Evolutionary conservation across 176 grass and related monocot genomes (phyloP).

Genomic region (Eragrostis curvula): DNA sequence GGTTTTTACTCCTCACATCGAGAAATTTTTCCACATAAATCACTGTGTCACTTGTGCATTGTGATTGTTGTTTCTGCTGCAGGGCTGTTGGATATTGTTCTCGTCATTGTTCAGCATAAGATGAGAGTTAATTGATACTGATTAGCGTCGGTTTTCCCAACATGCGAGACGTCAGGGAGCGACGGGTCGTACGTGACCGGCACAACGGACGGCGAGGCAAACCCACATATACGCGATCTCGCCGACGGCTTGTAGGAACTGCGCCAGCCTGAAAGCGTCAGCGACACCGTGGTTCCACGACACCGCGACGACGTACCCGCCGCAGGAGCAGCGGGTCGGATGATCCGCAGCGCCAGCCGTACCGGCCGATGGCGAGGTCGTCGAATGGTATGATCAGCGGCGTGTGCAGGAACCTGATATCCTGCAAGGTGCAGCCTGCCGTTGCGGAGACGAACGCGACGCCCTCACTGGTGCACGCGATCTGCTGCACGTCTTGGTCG

Average conservation of each 20-base stretch:
- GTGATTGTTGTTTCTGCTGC: no score
- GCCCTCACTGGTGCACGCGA: conserved; percentile 36
- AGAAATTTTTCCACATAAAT: no score
- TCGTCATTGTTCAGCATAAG: no score
- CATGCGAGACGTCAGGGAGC: conserved; percentile 29
- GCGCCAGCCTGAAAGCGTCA: conserved; percentile 35
- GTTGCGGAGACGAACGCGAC: conserved; percentile 28
- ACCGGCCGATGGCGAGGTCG: neutral
- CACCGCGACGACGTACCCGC: conserved; percentile 34
- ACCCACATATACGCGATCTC: conserved; percentile 31
- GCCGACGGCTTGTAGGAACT: conserved; percentile 39
- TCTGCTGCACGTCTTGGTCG: neutral
- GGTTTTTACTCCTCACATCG: no score
- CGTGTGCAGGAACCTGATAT: conserved; percentile 24
- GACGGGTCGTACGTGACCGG: conserved; percentile 21
- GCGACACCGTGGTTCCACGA: conserved; percentile 29
- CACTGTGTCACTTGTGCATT: no score
- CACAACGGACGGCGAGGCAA: neutral
- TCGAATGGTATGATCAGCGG: conserved; percentile 13
- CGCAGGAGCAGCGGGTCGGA: conserved; percentile 22
- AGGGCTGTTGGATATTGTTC: no score
- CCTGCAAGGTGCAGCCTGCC: conserved; percentile 26
- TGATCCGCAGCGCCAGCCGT: neutral
- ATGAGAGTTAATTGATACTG: no score
- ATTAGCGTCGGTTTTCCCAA: no score